Evolutionary conservation across 2,329 filamentous ascomycete species (phyloP).

Genomic region (Botrytis fabae): DNA sequence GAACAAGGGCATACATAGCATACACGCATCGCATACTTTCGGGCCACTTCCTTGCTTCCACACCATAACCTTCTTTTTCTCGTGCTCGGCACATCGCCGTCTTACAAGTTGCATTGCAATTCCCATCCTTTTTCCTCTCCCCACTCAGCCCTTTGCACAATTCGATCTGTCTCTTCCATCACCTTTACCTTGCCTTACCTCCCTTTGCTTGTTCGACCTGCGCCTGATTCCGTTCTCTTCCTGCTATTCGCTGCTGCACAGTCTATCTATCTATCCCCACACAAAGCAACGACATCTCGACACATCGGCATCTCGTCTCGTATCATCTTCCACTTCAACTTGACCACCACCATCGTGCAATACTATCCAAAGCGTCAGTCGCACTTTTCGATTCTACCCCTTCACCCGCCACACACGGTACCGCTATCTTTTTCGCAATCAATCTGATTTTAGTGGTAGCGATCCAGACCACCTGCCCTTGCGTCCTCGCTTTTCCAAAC

Average conservation of each 20-base stretch:
- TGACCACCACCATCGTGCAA: not conserved
- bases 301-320: not conserved
- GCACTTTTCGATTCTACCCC: conserved; percentile 12
- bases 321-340: not conserved
- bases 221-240: conserved; percentile 21
- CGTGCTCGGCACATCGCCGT: conserved; percentile 21
- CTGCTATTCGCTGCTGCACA: conserved; percentile 23
- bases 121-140: conserved; percentile 10
- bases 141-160: conserved; percentile 6
- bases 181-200: not conserved
- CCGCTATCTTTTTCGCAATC: conserved; percentile 22
- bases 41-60: conserved; percentile 23
- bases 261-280: not conserved
- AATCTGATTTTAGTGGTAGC: conserved; percentile 20
- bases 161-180: not conserved
- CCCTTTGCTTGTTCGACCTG: conserved; percentile 5
- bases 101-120: conserved; percentile 4
- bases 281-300: conserved; percentile 7
- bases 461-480: conserved; percentile 32
- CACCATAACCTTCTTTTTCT: conserved; percentile 21
- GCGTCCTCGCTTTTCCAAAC: conserved; percentile 31
- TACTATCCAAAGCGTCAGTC: conserved; percentile 6
- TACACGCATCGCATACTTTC: conserved; percentile 8
- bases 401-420: not conserved
- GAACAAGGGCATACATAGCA: not conserved